Evolutionary conservation across 306 rosid species (phyloP).

Genomic region (Quercus agrifolia): DNA sequence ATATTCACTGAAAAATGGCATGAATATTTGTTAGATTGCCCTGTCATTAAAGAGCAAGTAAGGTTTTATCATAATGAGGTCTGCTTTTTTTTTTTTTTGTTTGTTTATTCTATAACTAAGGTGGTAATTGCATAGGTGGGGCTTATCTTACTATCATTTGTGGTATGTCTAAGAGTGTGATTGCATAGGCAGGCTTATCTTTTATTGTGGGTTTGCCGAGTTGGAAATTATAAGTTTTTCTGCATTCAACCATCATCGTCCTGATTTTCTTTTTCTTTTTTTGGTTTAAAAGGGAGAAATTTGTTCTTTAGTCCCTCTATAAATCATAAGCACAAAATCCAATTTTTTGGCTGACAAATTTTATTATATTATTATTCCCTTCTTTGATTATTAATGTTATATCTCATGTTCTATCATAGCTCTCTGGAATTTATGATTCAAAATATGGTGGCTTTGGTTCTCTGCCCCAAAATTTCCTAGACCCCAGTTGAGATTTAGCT

Average conservation of each 20-base stretch:
- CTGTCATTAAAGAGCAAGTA: constrained; percentile 46
- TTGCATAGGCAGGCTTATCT: not conserved
- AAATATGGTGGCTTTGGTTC: constrained; percentile 83
- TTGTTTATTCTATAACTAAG: not conserved
- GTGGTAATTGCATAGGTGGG: not conserved
- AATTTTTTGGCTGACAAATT: not conserved
- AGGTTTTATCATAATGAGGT: constrained; percentile 17
- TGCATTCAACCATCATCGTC: not conserved
- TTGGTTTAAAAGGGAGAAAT: not conserved
- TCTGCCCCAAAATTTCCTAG: constrained; percentile 92
- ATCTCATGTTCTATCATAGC: constrained; percentile 39
- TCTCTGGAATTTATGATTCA: constrained; percentile 71
- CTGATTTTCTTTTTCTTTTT: not conserved
- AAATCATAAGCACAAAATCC: not conserved
- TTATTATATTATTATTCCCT: not conserved
- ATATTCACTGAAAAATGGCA: too few relatives aligned
- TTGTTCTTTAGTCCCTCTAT: not conserved
- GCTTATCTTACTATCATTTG: not conserved
- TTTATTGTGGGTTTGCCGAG: not conserved
- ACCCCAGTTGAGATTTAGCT: constrained; percentile 94
- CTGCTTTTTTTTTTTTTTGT: not conserved
- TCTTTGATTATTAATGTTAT: constrained; percentile 15
- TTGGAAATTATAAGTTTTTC: not conserved
- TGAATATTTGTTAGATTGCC: too few relatives aligned
- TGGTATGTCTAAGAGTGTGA: not conserved